Base-by-base conservation (phyloP, 208 protist genomes). In the Acanthamoeba healyi region DNA sequence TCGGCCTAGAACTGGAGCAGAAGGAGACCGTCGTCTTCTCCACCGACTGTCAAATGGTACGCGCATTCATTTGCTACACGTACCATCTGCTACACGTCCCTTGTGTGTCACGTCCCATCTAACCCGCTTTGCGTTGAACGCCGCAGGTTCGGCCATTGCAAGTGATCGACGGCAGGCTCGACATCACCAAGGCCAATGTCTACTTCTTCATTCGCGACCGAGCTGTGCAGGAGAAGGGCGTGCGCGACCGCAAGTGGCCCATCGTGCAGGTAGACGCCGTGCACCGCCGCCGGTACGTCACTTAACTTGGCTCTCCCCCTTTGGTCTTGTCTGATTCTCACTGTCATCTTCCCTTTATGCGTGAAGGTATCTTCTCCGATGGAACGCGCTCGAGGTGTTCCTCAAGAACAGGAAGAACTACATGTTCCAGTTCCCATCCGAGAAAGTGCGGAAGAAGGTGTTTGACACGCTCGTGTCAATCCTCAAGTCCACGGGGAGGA, bases 371-470 rank as follows among this genome's bases (percentile, higher is more conserved):
- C 97, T 98, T 89, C 98, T 99, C 97, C 94, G 95, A 42, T 97
- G 98, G 70, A 98, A 96, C 61, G 98, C 97, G 29, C 82, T 99
- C 40, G 98, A 99, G 95, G 54, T 99, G 38, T 98, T 98, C 96
- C 97, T 98, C 58, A 94, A 94, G 19, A 96, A 98, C 95, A 95
- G 97, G 15, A 94, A 95, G 74, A 98, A 97, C 94, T 96, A 97
- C 61, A 96, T 99, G 70, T 94, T 99, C 38, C 98, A 98, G 90
- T 98, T 99, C 90, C 46, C 46, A 5, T 46, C 26, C 26, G 32
- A 89, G 38, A 84, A 84, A 26, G 38, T 32, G 38, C 74, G 74
- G 12, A 84, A 84, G 92, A 94, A 94, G 40, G 38, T 58, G 32
- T 67, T 94, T 63, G 92, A 94, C 81, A 89, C 44, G 44, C 70